These are phyloP conservation scores for Flaveria trinervia DNA, from an alignment of 129 eudicot species.

Conservation along the genomic window DNA sequence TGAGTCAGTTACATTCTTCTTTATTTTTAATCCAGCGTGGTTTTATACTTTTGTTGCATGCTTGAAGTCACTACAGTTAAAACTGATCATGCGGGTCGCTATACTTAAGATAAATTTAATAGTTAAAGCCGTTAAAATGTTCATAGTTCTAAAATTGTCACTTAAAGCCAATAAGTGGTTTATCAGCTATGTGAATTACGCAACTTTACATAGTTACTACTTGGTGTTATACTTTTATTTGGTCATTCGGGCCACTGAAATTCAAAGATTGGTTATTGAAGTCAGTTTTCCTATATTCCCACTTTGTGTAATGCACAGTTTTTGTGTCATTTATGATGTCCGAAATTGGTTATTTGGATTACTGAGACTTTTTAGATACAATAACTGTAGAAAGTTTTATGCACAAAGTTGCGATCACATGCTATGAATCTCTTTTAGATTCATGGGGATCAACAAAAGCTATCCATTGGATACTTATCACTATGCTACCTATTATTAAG, in stretches of 20 bases:
- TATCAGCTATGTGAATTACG: neutral
- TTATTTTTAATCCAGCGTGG: neutral
- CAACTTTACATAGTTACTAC: neutral
- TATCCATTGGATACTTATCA: neutral
- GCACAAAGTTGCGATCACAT: neutral
- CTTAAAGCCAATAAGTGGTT: too few species aligned
- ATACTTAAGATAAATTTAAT: neutral
- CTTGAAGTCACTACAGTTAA: neutral
- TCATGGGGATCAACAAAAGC: neutral
- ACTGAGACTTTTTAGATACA: neutral
- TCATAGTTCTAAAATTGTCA: neutral
- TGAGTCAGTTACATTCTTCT: neutral
- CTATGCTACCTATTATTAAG: neutral
- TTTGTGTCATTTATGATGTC: neutral
- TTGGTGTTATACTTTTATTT: neutral
- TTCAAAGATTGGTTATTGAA: neutral
- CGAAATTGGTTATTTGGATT: neutral
- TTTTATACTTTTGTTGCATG: neutral
- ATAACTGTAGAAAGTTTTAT: neutral
- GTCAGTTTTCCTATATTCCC: neutral
- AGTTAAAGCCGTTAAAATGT: neutral
- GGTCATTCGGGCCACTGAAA: neutral
- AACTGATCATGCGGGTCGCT: neutral
- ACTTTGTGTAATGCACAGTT: neutral
- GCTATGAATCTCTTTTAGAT: neutral